Evolutionary conservation across 2,329 filamentous ascomycete species (phyloP), one percentile per base, ranked within the genome.

Genomic region (Magnaporthiopsis incrustans): DNA sequence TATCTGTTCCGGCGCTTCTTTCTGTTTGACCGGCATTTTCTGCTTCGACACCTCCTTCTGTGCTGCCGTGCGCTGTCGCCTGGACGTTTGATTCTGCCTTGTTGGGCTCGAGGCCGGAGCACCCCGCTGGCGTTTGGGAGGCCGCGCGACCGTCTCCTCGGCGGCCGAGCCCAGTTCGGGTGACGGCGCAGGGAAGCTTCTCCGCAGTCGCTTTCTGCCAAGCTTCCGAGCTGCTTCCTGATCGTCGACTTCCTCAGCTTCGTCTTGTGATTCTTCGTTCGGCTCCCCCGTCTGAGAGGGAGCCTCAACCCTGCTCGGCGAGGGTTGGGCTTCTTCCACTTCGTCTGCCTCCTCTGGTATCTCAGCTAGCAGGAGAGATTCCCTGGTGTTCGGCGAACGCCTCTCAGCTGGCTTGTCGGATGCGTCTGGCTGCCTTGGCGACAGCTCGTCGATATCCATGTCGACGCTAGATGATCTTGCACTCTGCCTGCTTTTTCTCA

Each of bases 201-300:
- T 68, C 57, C 79, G 76, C 2, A 73, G 74, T 1, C 80, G 78
- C 67, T 82, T 84, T 62, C 71, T 75, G 8, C 78, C 76, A 10
- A 82, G 69, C 0, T 65, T 67, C 63, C 71, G 68, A 3, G 81
- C 81, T 4, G 79, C 78, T 67, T 82, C 78, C 5, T 70, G 66
- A 2, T 72, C 77, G 53, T 75, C 71, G 22, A 83, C 76, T 60
- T 81, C 78, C 61, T 82, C 75, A 1, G 79, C 81, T 60, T 75
- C 72, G 76, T 72, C 1, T 68, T 65, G 65, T 18, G 66, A 65
- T 6, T 65, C 64, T 7, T 72, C 70, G 14, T 53, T 53, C 12
- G 18, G 44, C n/a, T 69, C 70, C 6, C 68, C 69, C 26, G 60
- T 67, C 1, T 66, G 67, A 33, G 69, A 68, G 5, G 60, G 26